Evolutionary conservation across 176 grass and related monocot species (phyloP).

Genomic region (Zoysia japonica): DNA sequence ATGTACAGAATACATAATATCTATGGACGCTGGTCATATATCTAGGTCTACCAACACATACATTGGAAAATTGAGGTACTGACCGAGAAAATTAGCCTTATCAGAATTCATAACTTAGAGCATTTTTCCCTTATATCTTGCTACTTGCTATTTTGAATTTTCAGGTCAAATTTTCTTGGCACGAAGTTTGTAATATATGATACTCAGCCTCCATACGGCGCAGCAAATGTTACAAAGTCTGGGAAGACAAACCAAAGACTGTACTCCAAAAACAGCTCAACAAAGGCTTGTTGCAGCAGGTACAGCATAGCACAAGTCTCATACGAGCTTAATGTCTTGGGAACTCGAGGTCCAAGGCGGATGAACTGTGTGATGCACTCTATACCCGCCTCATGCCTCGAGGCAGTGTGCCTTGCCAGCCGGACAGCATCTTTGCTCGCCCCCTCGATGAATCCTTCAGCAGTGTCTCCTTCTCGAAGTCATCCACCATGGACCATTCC

Average conservation of each 20-base stretch:
- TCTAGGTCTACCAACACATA: constrained; percentile 67
- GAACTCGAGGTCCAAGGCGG: constrained; percentile 84
- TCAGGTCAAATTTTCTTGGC: constrained; percentile 84
- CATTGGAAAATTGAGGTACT: constrained; percentile 76
- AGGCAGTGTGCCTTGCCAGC: constrained; percentile 69
- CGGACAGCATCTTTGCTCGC: constrained; percentile 34
- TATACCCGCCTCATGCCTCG: constrained; percentile 66
- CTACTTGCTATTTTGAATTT: constrained; percentile 32
- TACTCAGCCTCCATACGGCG: constrained; percentile 48
- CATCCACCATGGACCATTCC: constrained; percentile 51
- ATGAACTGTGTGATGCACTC: constrained; percentile 88
- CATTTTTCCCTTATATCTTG: constrained; percentile 30
- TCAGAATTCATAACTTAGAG: constrained; percentile 21
- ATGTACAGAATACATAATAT: constrained; percentile 84
- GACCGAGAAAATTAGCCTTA: not conserved
- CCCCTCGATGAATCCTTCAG: constrained; percentile 55
- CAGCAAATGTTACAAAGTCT: constrained; percentile 31
- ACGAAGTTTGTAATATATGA: constrained; percentile 86
- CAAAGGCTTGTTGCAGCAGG: constrained; percentile 48
- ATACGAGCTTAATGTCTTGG: constrained; percentile 79
- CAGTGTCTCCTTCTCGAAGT: constrained; percentile 42
- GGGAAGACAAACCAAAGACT: constrained; percentile 63
- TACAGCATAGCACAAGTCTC: constrained; percentile 72
- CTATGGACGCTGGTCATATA: constrained; percentile 57
- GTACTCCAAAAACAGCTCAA: constrained; percentile 56